Evolutionary conservation across 352 stramenopile species (phyloP).

Genomic region (Phytopythium boreale): DNA sequence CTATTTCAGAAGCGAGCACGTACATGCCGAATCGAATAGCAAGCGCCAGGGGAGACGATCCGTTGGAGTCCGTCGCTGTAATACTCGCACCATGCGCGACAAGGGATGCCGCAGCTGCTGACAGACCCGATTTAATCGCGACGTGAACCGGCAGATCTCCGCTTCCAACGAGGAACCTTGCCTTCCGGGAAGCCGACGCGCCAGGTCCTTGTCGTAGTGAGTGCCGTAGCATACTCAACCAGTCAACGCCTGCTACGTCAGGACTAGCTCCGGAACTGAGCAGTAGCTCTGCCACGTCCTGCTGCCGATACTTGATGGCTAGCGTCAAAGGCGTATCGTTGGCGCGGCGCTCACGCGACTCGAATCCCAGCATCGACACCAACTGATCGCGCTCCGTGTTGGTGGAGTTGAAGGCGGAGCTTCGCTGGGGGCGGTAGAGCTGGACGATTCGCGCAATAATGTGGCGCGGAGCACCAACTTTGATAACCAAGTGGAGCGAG

Average conservation of each 20-base stretch:
- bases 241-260: slow-evolving; percentile 21
- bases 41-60: slow-evolving; percentile 38
- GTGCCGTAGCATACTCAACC: slow-evolving; percentile 11
- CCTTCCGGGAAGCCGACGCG: not conserved
- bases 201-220: not conserved
- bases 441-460: slow-evolving; percentile 45
- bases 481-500: slow-evolving; percentile 61
- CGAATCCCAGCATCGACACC: slow-evolving; percentile 23
- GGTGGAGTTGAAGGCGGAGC: slow-evolving; percentile 16
- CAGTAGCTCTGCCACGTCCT: slow-evolving; percentile 48
- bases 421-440: slow-evolving; percentile 28
- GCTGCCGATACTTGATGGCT: slow-evolving; percentile 44
- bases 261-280: slow-evolving; percentile 36
- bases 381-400: slow-evolving; percentile 15
- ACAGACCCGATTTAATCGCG: slow-evolving; percentile 51
- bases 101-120: slow-evolving; percentile 35
- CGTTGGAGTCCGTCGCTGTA: slow-evolving; percentile 33
- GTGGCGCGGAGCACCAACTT: slow-evolving; percentile 42
- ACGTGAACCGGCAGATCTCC: slow-evolving; percentile 52
- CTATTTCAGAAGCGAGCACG: slow-evolving; percentile 27
- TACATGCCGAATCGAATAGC: slow-evolving; percentile 67
- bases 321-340: slow-evolving; percentile 65
- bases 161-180: slow-evolving; percentile 8
- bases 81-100: slow-evolving; percentile 47
- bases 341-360: slow-evolving; percentile 26